phyloP scores from a whole-genome alignment of 257 asterid genomes.

The Fraxinus quadrangulata region DNA sequence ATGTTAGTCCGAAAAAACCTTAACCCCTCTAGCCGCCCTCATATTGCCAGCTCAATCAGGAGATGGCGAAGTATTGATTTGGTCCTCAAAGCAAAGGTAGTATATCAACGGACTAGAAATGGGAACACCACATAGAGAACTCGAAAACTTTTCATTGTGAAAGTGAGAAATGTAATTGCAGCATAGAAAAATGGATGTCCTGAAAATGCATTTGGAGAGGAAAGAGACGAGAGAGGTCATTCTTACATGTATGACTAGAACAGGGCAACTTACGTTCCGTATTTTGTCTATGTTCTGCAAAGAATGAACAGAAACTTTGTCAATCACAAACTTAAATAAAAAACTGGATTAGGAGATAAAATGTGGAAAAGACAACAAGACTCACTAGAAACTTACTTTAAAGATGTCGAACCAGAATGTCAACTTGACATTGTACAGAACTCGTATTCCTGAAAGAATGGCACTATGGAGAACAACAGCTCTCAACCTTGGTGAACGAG shows the following conservation, averaged over 20 bases:
- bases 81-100: neutral
- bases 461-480: slow-evolving; percentile 97
- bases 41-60: neutral
- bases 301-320: slow-evolving; percentile 20
- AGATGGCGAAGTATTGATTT: neutral
- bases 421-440: slow-evolving; percentile 86
- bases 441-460: slow-evolving; percentile 96
- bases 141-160: neutral
- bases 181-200: slow-evolving; percentile 10
- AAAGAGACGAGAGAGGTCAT: slow-evolving; percentile 3
- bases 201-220: slow-evolving; percentile 8
- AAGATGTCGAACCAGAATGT: slow-evolving; percentile 99
- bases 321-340: slow-evolving; percentile 23
- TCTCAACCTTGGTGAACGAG: slow-evolving; percentile 71
- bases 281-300: slow-evolving; percentile 94
- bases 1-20: neutral
- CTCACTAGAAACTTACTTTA: slow-evolving; percentile 55
- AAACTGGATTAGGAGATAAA: neutral
- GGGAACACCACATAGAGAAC: neutral
- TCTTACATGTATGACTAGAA: slow-evolving; percentile 95
- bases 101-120: neutral
- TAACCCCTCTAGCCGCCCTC: neutral
- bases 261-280: slow-evolving; percentile 83
- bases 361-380: neutral
- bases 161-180: neutral